Conservation (phyloP, 1,139 yeast genomes). For the Kodamaea suecica region DNA sequence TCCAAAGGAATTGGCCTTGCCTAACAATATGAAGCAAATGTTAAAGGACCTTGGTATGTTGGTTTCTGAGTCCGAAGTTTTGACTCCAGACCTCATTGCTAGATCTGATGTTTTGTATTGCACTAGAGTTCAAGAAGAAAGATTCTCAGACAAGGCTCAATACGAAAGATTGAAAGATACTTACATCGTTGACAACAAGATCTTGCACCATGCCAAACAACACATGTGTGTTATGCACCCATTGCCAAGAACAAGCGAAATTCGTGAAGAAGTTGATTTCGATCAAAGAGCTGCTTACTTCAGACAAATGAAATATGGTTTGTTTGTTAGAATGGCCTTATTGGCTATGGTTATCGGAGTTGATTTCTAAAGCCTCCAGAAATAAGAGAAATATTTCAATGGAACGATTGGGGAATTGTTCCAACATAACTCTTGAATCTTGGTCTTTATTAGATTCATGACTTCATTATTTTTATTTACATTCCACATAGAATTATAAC, state of each 20-base stretch:
- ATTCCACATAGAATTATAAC: too few relatives aligned
- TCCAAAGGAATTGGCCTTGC: constrained; percentile 84
- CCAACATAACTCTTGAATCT: neutral
- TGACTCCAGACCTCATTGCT: constrained; percentile 81
- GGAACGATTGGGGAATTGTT: neutral
- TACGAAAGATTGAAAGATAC: constrained; percentile 88
- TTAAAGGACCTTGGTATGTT: constrained; percentile 66
- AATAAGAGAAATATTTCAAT: neutral
- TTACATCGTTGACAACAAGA: constrained; percentile 88
- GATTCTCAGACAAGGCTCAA: constrained; percentile 73
- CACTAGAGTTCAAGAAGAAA: constrained; percentile 97
- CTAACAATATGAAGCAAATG: constrained; percentile 65
- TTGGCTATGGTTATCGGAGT: constrained; percentile 97
- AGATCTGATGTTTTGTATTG: constrained; percentile 94
- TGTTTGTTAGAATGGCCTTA: constrained; percentile 97
- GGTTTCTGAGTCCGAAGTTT: constrained; percentile 65
- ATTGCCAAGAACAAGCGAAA: constrained; percentile 94
- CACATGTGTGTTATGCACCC: constrained; percentile 99
- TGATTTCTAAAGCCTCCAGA: constrained; percentile 50
- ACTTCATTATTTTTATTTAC: too few relatives aligned
- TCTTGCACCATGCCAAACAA: constrained; percentile 88
- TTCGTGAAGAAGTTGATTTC: constrained; percentile 96
- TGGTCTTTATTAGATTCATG: too few relatives aligned
- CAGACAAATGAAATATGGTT: constrained; percentile 98
- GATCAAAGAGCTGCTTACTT: constrained; percentile 99